These are phyloP conservation scores for Colletotrichum truncatum DNA, from an alignment of 2,329 filamentous ascomycete genomes.

Conservation along the genomic window DNA sequence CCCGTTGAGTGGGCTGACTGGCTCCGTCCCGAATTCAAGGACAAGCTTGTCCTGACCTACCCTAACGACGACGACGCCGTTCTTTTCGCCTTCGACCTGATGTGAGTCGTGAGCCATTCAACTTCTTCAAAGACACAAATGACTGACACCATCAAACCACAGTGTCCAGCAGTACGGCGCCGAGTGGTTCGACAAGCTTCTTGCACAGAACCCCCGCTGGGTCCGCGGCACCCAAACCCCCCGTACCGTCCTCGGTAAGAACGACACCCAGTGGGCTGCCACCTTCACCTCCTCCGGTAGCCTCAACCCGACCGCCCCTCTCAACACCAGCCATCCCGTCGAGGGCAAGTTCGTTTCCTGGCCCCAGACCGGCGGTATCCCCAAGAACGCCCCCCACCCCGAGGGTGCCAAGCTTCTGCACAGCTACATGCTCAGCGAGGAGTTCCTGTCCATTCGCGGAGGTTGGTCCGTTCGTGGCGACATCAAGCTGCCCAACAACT, in stretches of 20 bases:
- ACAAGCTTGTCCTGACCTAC: conserved; percentile 63
- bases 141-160: neutral
- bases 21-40: conserved; percentile 59
- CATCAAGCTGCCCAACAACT: conserved; percentile 38
- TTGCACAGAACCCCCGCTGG: conserved; percentile 60
- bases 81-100: conserved; percentile 57
- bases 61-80: conserved; percentile 68
- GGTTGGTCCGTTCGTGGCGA: conserved; percentile 47
- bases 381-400: conserved; percentile 56
- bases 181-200: conserved; percentile 56
- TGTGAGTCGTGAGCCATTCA: conserved; percentile 51
- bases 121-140: neutral
- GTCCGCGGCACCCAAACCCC: conserved; percentile 60
- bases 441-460: conserved; percentile 43
- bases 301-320: conserved; percentile 25
- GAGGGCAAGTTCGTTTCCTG: conserved; percentile 55
- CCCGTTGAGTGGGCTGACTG: conserved; percentile 53
- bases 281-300: conserved; percentile 42
- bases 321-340: conserved; percentile 42
- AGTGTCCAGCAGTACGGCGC: conserved; percentile 51
- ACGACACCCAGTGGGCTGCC: conserved; percentile 40
- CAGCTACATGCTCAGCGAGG: conserved; percentile 53
- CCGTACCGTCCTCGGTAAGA: conserved; percentile 40
- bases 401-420: conserved; percentile 61
- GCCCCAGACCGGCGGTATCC: conserved; percentile 58